These are phyloP conservation scores for Fusarium sp. DNA, from an alignment of 2,329 filamentous ascomycete genomes.

Conservation along the genomic window DNA sequence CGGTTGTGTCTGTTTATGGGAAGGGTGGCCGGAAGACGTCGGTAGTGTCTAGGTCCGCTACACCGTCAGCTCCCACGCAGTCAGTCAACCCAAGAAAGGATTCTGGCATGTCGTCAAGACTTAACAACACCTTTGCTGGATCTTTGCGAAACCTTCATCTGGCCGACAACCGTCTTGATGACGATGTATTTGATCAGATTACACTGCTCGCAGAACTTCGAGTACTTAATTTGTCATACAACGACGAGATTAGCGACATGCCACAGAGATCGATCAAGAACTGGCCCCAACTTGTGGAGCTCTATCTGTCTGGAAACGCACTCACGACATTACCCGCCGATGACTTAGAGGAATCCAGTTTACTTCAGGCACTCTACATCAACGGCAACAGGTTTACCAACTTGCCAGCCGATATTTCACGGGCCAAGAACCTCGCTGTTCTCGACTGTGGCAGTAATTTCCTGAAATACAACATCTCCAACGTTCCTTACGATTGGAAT, in stretches of 20 bases:
- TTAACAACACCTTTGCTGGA: slow-evolving; percentile 89
- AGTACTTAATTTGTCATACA: slow-evolving; percentile 94
- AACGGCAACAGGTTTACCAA: slow-evolving; percentile 99
- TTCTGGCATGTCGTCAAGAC: slow-evolving; percentile 84
- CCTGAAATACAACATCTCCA: slow-evolving; percentile 98
- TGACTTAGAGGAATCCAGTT: slow-evolving; percentile 90
- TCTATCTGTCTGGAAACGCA: slow-evolving; percentile 96
- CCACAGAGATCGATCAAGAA: slow-evolving; percentile 88
- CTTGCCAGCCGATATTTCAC: slow-evolving; percentile 92
- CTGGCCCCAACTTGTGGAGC: slow-evolving; percentile 90
- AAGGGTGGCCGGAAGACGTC: slow-evolving; percentile 89
- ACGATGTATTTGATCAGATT: slow-evolving; percentile 95
- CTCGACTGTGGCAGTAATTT: slow-evolving; percentile 96
- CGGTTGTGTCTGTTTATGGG: slow-evolving; percentile 84
- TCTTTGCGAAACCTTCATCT: slow-evolving; percentile 88
- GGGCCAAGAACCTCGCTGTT: slow-evolving; percentile 91
- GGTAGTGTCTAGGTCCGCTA: slow-evolving; percentile 77
- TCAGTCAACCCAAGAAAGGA: slow-evolving; percentile 80
- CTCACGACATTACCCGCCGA: slow-evolving; percentile 92
- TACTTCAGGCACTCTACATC: slow-evolving; percentile 91
- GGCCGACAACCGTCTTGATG: slow-evolving; percentile 93
- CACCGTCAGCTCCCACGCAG: slow-evolving; percentile 64
- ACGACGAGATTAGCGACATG: slow-evolving; percentile 88
- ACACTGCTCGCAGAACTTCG: slow-evolving; percentile 86
- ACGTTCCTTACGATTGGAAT: slow-evolving; percentile 99